Evolutionary conservation across 2,329 filamentous ascomycete genomes (phyloP).

Genomic region (Fulvia fulva): DNA sequence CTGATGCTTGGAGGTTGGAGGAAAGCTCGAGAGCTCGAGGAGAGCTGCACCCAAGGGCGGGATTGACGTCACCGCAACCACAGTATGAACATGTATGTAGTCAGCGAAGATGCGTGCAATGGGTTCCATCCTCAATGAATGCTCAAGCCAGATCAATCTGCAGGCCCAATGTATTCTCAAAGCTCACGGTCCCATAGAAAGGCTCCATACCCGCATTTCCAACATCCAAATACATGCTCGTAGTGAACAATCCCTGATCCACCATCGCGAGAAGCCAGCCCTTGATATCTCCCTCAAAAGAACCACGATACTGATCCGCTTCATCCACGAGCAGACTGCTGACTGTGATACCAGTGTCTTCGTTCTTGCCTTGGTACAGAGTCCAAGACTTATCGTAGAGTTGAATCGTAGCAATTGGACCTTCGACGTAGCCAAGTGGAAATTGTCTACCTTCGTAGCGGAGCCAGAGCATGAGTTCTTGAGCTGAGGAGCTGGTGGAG

Average conservation of each 20-base stretch:
- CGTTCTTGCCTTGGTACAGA: slow-evolving; percentile 42
- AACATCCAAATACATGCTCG: slow-evolving; percentile 42
- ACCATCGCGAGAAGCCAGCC: slow-evolving; percentile 41
- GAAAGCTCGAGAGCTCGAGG: background rate
- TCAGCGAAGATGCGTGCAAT: too few species aligned
- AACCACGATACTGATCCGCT: slow-evolving; percentile 37
- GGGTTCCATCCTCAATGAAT: background rate
- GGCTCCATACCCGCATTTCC: slow-evolving; percentile 39
- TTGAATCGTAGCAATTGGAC: slow-evolving; percentile 35
- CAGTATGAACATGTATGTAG: too few species aligned
- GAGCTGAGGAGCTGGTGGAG: slow-evolving; percentile 37
- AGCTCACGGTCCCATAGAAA: slow-evolving; percentile 20
- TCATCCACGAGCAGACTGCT: slow-evolving; percentile 35
- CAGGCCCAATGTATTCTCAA: slow-evolving; percentile 16
- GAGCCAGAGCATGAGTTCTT: slow-evolving; percentile 47
- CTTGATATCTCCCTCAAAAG: slow-evolving; percentile 40
- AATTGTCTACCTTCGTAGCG: slow-evolving; percentile 44
- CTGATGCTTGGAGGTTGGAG: background rate
- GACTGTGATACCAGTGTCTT: slow-evolving; percentile 43
- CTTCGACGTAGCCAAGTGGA: slow-evolving; percentile 41
- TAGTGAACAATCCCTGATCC: slow-evolving; percentile 36
- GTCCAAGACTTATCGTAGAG: slow-evolving; percentile 41
- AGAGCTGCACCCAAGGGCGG: background rate
- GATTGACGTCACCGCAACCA: background rate
- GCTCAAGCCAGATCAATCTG: slow-evolving; percentile 11